phyloP scores from a whole-genome alignment of 345 rosid genomes.

The Boechera divaricarpa region DNA sequence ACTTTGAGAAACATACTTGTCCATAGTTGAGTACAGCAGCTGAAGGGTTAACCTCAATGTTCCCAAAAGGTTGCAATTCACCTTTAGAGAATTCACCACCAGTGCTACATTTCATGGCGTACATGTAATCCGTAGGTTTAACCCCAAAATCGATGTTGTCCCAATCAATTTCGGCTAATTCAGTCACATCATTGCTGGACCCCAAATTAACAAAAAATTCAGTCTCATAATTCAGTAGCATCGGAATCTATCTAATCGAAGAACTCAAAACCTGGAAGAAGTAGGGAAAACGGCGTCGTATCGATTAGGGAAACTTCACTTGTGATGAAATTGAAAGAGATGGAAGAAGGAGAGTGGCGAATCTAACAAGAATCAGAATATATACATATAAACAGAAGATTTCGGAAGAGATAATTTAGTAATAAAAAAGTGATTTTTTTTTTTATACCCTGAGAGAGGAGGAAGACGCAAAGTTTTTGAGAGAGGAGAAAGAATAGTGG shows the following conservation, averaged over 20 bases:
- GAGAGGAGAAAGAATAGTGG: conserved; percentile 26
- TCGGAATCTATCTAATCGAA: too few relatives aligned
- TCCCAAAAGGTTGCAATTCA: conserved; percentile 66
- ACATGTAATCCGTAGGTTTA: conserved; percentile 80
- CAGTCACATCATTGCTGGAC: conserved; percentile 43
- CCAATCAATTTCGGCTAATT: conserved; percentile 76
- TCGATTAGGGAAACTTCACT: conserved; percentile 34
- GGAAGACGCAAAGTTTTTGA: conserved; percentile 16
- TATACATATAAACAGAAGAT: too few relatives aligned
- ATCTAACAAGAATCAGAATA: conserved; percentile 29
- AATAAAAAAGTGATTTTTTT: too few relatives aligned
- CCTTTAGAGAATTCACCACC: conserved; percentile 66
- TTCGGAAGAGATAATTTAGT: too few relatives aligned
- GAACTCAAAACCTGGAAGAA: conserved; percentile 33
- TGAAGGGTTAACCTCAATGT: conserved; percentile 76
- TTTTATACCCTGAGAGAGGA: conserved; percentile 50
- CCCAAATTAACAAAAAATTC: too few relatives aligned
- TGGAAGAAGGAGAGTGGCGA: conserved; percentile 37
- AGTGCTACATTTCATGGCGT: conserved; percentile 57
- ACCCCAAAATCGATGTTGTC: conserved; percentile 72
- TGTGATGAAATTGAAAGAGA: neutral
- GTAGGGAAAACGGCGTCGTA: conserved; percentile 49
- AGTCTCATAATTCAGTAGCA: too few relatives aligned
- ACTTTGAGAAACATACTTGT: conserved; percentile 54
- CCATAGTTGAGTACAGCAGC: conserved; percentile 87